Evolutionary conservation across 2,329 filamentous ascomycete species (phyloP).

Genomic region (Acrodontium crateriforme): DNA sequence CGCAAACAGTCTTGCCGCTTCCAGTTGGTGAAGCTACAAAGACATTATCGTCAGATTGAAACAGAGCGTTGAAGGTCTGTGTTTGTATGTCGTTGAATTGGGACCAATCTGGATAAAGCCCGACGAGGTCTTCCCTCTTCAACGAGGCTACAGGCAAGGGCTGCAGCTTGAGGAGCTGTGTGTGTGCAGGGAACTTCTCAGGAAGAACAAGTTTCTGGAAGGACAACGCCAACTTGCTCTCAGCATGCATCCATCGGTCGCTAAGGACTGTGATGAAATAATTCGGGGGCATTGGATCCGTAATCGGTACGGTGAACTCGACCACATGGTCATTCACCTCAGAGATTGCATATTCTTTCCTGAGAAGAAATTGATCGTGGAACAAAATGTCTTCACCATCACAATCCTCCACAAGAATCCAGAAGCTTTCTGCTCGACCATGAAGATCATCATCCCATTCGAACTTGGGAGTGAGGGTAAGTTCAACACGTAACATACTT

Average conservation of each 20-base stretch:
- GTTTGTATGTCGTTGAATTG: slow-evolving; percentile 97
- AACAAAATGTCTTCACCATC: slow-evolving; percentile 93
- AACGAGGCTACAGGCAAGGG: slow-evolving; percentile 77
- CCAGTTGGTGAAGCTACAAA: slow-evolving; percentile 87
- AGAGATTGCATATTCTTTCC: slow-evolving; percentile 71
- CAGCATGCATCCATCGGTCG: slow-evolving; percentile 96
- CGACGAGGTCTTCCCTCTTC: slow-evolving; percentile 70
- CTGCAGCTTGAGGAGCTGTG: slow-evolving; percentile 80
- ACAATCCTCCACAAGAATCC: slow-evolving; percentile 94
- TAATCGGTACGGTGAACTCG: slow-evolving; percentile 91
- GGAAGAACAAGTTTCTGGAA: slow-evolving; percentile 92
- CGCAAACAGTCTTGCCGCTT: slow-evolving; percentile 92
- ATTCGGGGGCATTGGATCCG: slow-evolving; percentile 94
- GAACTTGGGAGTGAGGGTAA: slow-evolving; percentile 88
- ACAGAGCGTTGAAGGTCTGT: slow-evolving; percentile 89
- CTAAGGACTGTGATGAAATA: slow-evolving; percentile 95
- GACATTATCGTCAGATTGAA: slow-evolving; percentile 82
- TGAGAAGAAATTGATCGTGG: slow-evolving; percentile 85
- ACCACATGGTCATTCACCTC: slow-evolving; percentile 89
- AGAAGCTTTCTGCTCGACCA: slow-evolving; percentile 80
- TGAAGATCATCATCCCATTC: slow-evolving; percentile 88
- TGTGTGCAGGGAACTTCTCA: slow-evolving; percentile 90
- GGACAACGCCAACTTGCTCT: slow-evolving; percentile 82
- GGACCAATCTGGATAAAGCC: slow-evolving; percentile 69
- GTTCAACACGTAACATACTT: slow-evolving; percentile 78